Conservation (phyloP, 2,329 filamentous ascomycete species). For the Sarocladium kiliense region DNA sequence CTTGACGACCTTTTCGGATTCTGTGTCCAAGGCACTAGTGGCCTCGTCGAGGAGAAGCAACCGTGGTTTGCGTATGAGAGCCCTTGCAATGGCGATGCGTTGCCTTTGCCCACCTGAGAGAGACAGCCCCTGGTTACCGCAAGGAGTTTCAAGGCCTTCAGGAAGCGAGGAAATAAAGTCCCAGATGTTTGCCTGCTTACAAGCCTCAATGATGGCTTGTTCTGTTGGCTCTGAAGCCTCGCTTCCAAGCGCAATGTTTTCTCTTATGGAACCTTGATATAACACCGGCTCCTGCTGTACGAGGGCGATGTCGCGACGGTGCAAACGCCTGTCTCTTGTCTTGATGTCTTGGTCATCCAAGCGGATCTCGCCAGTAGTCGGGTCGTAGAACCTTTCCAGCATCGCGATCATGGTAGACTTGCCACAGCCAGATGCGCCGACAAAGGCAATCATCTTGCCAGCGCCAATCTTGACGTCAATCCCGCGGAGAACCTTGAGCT, state of each 20-base stretch:
- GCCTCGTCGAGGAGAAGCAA: conserved; percentile 72
- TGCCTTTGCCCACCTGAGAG: conserved; percentile 70
- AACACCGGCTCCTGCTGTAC: conserved; percentile 37
- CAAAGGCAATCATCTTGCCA: conserved; percentile 48
- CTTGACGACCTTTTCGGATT: conserved; percentile 62
- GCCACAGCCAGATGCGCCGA: conserved; percentile 53
- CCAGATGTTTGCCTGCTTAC: conserved; percentile 48
- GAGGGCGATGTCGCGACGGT: conserved; percentile 31
- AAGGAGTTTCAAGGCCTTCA: conserved; percentile 56
- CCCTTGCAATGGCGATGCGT: conserved; percentile 66
- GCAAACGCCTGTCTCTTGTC: conserved; percentile 21
- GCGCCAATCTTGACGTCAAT: conserved; percentile 35
- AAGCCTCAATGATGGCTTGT: conserved; percentile 42
- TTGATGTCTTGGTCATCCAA: conserved; percentile 25
- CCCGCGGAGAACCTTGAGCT: conserved; percentile 29
- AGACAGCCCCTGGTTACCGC: conserved; percentile 63
- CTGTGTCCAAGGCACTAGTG: conserved; percentile 58
- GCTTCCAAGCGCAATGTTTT: conserved; percentile 41
- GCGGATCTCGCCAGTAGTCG: conserved; percentile 22
- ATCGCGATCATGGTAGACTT: conserved; percentile 56
- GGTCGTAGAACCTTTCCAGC: conserved; percentile 40
- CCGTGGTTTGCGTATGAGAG: conserved; percentile 60
- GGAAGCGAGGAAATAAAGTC: conserved; percentile 52
- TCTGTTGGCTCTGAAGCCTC: conserved; percentile 22
- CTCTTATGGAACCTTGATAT: conserved; percentile 46